Evolutionary conservation across 2,329 filamentous ascomycete species (phyloP), one percentile per base, ranked within the genome.

Genomic region (Colletotrichum sp.): DNA sequence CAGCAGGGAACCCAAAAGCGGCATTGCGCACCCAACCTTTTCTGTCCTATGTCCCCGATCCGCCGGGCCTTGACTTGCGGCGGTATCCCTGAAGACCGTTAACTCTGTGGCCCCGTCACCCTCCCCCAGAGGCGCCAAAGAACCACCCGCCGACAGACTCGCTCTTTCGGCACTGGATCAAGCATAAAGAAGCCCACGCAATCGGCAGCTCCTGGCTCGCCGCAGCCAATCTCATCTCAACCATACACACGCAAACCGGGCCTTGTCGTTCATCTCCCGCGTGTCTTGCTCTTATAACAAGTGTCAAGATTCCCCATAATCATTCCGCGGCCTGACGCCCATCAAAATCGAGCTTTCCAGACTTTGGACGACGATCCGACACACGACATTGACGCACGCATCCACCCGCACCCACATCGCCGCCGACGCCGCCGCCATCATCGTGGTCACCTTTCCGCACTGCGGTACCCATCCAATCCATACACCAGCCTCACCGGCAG

Each of bases 301-400:
- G 72, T 67, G 72, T 61, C 72, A 67, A 74, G 61, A 52, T 55
- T 52, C 36, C 36, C 68, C 67, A 32, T 63, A 52, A 18, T 60
- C 32, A 60, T 60, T 38, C 48, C 52, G 66, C 55, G 32, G 15
- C 52, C 16, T 58, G 32, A 71, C 43, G 36, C 34, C 55, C 66
- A 68, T 68, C 32, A 68, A 58, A 58, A 68, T 68, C 52, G 55
- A 68, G 52, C 43, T 24, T 26, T 26, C 66, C 60, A 24, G 67
- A 65, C 68, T 66, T 74, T 72, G 68, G 72, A 74, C 68, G 72
- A 74, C 68, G 72, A 67, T 74, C 61, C 61, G 36, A 72, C 48
- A 74, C 60, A 58, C 60, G 72, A 74, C 60, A n/a, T 36, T 21
- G 60, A 66, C 67, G 61, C 34, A 52, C 16, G 28, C 60, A 74